These are phyloP conservation scores for Kluyveromyces wickerhamii DNA, from an alignment of 805 yeast genomes.

Conservation along the genomic window DNA sequence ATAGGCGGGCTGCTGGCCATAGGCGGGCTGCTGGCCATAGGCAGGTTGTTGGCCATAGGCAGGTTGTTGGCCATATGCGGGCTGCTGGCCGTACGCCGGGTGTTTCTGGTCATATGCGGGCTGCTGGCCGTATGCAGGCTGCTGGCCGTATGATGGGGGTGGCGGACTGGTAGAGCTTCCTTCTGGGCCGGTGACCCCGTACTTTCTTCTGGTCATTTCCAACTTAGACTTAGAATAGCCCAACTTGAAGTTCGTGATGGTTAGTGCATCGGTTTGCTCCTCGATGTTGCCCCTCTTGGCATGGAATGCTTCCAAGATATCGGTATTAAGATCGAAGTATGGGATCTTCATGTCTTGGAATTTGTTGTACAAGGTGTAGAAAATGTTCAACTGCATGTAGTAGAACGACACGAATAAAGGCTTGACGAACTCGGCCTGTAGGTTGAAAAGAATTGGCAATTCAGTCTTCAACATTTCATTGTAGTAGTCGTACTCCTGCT, in stretches of 20 bases:
- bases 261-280: constrained; percentile 80
- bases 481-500: constrained; percentile 92
- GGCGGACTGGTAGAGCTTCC: constrained; percentile 13
- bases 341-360: constrained; percentile 97
- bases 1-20: constrained; percentile 12
- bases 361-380: constrained; percentile 81
- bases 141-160: constrained; percentile 17
- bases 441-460: constrained; percentile 75
- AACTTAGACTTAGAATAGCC: constrained; percentile 82
- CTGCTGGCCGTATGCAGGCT: constrained; percentile 12
- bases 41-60: constrained; percentile 26
- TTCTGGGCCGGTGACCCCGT: constrained; percentile 37
- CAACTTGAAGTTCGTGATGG: constrained; percentile 82
- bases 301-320: constrained; percentile 70
- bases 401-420: constrained; percentile 92
- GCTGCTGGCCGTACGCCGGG: constrained; percentile 16
- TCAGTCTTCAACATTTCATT: constrained; percentile 91
- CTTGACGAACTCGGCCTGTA: constrained; percentile 87
- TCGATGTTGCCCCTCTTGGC: constrained; percentile 86
- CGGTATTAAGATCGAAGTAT: constrained; percentile 80
- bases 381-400: constrained; percentile 95
- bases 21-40: constrained; percentile 22
- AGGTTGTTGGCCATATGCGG: constrained; percentile 13
- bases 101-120: constrained; percentile 10
- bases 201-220: constrained; percentile 74